Base-by-base conservation (phyloP, 768 basidiomycete genomes). In the Naganishia friedmannii region DNA sequence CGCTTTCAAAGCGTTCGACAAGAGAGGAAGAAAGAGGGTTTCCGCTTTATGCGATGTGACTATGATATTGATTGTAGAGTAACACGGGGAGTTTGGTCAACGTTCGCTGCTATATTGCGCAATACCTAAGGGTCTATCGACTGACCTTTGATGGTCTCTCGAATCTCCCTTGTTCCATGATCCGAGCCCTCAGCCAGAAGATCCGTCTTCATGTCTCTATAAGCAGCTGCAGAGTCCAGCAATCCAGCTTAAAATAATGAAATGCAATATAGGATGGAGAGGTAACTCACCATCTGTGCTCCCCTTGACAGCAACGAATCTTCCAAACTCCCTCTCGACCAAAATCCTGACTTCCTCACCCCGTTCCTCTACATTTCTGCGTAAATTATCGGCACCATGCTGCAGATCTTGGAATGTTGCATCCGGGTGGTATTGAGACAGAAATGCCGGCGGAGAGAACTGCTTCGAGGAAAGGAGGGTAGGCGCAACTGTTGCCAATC, bases 291-390 rank as follows among this genome's bases (percentile, higher is more conserved):
- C 90, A 81, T 95, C 94, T n/a, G 91, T 95, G 10, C 90, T 91
- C 10, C 92, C 91, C 77, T 99, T 99, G 68, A 99, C 95, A 2
- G 92, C 91, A 21, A 98, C 95, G 76, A 98, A 99, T 15, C 93
- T 86, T 82, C 98, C 94, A 81, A 98, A 97, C 80, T 98, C 96
- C 75, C 97, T 93, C 79, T 97, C 94, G 12, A 99, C 96, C 37
- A 99, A 85, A 26, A 94, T 87, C 48, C 93, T 85, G 68, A 98
- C 89, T n/a, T 94, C 96, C 74, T 94, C 91, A 0, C 93, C 94
- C 53, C 94, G 88, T 1, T 89, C 86, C 76, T 98, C 94, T 69
- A 98, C 89, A 15, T 91, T 89, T 9, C 86, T 82, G 72, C 87
- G 86, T 8, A 97, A 84, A 71, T 88, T 87, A 0, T 85, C 79